A percentile compares a stretch with the other conserved stretches of the same genome.
phyloP scores from a whole-genome alignment of 148 eudicot genomes.

The Suaeda aralocaspica region DNA sequence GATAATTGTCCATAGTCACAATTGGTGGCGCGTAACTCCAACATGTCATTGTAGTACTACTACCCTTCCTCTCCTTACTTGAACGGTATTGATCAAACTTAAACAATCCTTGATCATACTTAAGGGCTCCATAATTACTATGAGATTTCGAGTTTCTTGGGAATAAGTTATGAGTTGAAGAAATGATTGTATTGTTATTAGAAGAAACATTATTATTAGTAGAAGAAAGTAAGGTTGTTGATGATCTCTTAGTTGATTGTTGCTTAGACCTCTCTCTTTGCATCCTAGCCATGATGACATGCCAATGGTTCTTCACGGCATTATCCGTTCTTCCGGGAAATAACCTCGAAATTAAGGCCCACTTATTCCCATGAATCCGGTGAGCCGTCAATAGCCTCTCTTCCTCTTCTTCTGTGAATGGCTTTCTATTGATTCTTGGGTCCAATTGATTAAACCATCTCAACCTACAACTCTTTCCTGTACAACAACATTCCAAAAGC shows the following conservation, averaged over 20 bases:
- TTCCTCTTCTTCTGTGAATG: constrained; percentile 87
- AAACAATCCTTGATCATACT: constrained; percentile 6
- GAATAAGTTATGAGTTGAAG: constrained; percentile 16
- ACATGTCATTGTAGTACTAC: constrained; percentile 9
- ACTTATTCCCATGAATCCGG: constrained; percentile 81
- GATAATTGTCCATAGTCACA: constrained; percentile 18
- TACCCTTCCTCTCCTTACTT: constrained; percentile 7
- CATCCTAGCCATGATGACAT: constrained; percentile 84
- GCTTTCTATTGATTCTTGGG: constrained; percentile 82
- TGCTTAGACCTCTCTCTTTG: constrained; percentile 67
- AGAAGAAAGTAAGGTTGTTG: constrained; percentile 1
- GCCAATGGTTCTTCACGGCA: constrained; percentile 94
- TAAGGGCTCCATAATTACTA: constrained; percentile 8
- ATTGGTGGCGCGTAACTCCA: constrained; percentile 19
- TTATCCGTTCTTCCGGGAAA: constrained; percentile 90
- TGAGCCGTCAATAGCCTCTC: constrained; percentile 72
- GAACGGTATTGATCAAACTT: constrained; percentile 4
- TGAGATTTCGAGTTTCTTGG: constrained; percentile 13
- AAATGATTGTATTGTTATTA: background rate
- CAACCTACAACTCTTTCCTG: constrained; percentile 90
- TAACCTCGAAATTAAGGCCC: constrained; percentile 82
- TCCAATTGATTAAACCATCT: constrained; percentile 95
- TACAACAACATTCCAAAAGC: constrained; percentile 10
- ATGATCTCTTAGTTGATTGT: constrained; percentile 15
- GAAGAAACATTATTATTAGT: constrained; percentile 7